Conservation (phyloP, 192 early-diverging fungal species). For the Linnemannia zychae region DNA sequence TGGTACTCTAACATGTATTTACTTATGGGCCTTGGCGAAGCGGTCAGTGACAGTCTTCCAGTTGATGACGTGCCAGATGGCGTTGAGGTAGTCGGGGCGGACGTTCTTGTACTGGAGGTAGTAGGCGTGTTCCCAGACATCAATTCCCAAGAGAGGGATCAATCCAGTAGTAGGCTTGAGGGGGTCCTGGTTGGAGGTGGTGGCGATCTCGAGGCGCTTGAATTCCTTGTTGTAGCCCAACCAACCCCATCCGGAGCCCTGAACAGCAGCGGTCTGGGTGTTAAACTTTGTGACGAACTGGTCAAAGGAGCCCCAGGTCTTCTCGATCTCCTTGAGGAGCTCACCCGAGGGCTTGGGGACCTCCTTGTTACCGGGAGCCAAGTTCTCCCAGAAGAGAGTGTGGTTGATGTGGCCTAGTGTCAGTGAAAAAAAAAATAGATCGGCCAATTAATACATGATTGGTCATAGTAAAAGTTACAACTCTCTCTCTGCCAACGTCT, state of each 20-base stretch:
- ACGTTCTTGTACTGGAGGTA: conserved; percentile 99
- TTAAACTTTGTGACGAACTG: conserved; percentile 84
- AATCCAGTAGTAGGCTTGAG: conserved; percentile 65
- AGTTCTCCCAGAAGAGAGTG: conserved; percentile 95
- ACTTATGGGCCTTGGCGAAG: conserved; percentile 73
- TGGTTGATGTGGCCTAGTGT: conserved; percentile 84
- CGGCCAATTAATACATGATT: background rate
- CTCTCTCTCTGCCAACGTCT: background rate
- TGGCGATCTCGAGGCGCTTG: conserved; percentile 87
- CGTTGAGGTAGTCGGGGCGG: conserved; percentile 95
- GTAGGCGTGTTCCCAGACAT: conserved; percentile 98
- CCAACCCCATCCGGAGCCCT: conserved; percentile 98
- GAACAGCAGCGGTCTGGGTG: conserved; percentile 83
- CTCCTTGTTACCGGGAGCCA: conserved; percentile 89
- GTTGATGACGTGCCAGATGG: conserved; percentile 96
- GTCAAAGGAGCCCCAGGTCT: conserved; percentile 89
- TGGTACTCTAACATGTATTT: background rate
- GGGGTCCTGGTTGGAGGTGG: conserved; percentile 93
- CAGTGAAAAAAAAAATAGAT: background rate
- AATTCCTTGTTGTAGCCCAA: conserved; percentile 87
- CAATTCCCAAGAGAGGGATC: conserved; percentile 90
- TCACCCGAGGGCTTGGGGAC: conserved; percentile 73
- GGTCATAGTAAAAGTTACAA: background rate
- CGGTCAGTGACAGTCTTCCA: conserved; percentile 96
- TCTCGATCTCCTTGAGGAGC: conserved; percentile 80